Evolutionary conservation across 2,329 filamentous ascomycete genomes (phyloP).

Genomic region (Ascochyta viciae-villosae): DNA sequence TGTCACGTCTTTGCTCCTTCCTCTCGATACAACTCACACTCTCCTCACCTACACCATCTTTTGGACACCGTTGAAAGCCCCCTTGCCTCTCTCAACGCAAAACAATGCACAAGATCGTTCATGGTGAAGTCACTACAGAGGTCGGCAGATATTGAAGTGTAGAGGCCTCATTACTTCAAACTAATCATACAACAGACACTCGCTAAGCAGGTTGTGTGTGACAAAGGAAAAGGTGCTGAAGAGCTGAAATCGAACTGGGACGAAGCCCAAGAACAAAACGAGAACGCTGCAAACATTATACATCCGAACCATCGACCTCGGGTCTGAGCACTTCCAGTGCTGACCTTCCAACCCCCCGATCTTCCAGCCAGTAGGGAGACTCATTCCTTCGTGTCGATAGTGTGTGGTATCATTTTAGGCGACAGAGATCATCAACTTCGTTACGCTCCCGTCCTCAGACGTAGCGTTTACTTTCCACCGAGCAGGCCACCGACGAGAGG

Average conservation of each 20-base stretch:
- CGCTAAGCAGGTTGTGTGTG: conserved; percentile 14
- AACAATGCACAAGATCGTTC: too few species aligned
- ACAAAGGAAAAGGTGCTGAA: conserved; percentile 24
- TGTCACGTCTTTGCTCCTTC: background rate
- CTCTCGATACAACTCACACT: background rate
- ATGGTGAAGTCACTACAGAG: too few species aligned
- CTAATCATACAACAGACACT: conserved; percentile 28
- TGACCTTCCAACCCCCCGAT: conserved; percentile 44
- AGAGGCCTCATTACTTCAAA: conserved; percentile 17
- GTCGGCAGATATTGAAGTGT: background rate
- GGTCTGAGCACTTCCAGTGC: conserved; percentile 6
- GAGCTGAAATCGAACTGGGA: conserved; percentile 15
- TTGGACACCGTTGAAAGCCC: too few species aligned
- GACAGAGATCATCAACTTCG: conserved; percentile 25
- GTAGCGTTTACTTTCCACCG: conserved; percentile 43
- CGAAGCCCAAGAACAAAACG: conserved; percentile 17
- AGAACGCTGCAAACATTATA: conserved; percentile 18
- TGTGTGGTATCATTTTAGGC: conserved; percentile 23
- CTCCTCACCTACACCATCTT: background rate
- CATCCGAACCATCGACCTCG: conserved; percentile 12
- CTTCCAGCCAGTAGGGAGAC: conserved; percentile 26
- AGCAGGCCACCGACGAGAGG: conserved; percentile 58
- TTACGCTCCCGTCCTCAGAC: conserved; percentile 3
- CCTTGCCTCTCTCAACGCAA: too few species aligned
- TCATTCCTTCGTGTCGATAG: conserved; percentile 29